Conservation (phyloP, 73 alveolate genomes). For the Paramecium pentaurelia region DNA sequence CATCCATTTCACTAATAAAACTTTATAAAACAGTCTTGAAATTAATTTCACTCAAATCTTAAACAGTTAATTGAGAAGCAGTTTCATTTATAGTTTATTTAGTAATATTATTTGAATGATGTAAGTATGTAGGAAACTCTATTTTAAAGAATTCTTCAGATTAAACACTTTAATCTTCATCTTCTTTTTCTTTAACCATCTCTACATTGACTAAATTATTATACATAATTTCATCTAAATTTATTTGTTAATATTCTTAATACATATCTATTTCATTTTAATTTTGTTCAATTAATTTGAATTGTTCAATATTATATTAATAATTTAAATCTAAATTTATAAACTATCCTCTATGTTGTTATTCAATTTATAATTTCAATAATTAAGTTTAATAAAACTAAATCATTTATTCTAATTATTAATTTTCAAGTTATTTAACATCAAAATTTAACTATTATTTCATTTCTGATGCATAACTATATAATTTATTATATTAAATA, state of each 20-base stretch:
- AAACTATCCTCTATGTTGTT: background rate
- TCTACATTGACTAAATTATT: background rate
- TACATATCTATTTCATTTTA: background rate
- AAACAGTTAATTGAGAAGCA: background rate
- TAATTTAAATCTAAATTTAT: background rate
- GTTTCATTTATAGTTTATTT: background rate
- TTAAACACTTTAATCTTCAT: background rate
- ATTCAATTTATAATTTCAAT: background rate
- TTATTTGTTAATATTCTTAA: background rate
- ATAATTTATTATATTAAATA: background rate
- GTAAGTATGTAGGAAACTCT: background rate
- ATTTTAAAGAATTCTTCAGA: conserved; percentile 15
- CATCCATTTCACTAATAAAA: conserved; percentile 18
- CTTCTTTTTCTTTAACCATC: background rate
- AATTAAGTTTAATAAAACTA: background rate
- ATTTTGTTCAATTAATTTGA: background rate
- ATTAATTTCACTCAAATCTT: background rate
- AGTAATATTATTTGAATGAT: background rate
- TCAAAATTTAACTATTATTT: background rate
- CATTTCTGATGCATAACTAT: background rate
- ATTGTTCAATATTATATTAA: background rate
- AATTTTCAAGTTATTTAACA: background rate
- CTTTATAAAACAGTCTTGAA: background rate
- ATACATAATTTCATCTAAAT: background rate
- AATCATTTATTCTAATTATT: background rate